Evolutionary conservation across 75 land plant species (phyloP).

Genomic region (Azolla pinnata): DNA sequence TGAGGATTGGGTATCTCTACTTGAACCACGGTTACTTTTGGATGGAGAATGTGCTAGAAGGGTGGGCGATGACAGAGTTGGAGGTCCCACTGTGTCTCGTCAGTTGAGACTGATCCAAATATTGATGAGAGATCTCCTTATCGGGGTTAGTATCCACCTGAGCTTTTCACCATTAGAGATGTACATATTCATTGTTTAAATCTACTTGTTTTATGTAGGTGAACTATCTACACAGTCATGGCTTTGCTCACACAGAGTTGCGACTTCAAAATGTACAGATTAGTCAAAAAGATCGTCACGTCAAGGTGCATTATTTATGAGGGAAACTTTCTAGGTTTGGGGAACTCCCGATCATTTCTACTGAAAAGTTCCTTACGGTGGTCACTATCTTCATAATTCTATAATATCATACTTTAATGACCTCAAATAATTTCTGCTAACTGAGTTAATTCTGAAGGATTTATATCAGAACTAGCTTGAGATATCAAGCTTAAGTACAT

Average conservation of each 20-base stretch:
- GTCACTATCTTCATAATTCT: too few relatives aligned
- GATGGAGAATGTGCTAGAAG: conserved; percentile 76
- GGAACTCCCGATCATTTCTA: too few relatives aligned
- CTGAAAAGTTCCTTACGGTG: too few relatives aligned
- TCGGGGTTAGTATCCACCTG: conserved; percentile 47
- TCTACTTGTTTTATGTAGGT: conserved; percentile 33
- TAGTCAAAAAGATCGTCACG: conserved; percentile 75
- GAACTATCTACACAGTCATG: conserved; percentile 86
- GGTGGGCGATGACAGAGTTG: conserved; percentile 77
- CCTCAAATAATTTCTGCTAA: too few relatives aligned
- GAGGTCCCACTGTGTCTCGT: conserved; percentile 75
- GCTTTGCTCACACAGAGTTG: conserved; percentile 83
- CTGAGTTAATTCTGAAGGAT: too few relatives aligned
- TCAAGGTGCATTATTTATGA: conserved; percentile 67
- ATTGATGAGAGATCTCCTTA: conserved; percentile 81
- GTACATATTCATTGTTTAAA: too few relatives aligned
- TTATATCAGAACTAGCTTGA: too few relatives aligned
- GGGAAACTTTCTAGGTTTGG: too few relatives aligned
- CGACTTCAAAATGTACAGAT: conserved; percentile 85
- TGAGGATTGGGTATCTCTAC: conserved; percentile 75
- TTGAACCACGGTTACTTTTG: conserved; percentile 77
- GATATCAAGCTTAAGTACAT: too few relatives aligned
- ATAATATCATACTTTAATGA: too few relatives aligned
- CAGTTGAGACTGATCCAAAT: conserved; percentile 59
- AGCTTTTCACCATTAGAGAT: too few relatives aligned